phyloP scores from a whole-genome alignment of 139 green algal genomes.

The Haematococcus sp. region DNA sequence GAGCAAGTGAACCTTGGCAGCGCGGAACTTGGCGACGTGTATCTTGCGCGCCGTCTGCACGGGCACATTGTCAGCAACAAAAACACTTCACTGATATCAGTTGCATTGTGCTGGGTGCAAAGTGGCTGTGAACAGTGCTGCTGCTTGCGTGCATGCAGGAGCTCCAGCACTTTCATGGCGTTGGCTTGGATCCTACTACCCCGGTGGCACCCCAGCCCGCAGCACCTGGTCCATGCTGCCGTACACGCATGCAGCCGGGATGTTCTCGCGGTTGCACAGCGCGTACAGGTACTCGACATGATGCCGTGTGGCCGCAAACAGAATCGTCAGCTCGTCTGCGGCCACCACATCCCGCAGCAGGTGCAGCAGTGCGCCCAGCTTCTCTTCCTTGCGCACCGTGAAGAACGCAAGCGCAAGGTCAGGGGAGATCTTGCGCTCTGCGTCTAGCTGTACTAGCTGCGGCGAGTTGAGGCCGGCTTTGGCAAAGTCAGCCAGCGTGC shows the following conservation, averaged over 20 bases:
- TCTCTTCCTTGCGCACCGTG: conserved; percentile 81
- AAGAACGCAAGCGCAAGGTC: conserved; percentile 85
- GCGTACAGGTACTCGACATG: conserved; percentile 90
- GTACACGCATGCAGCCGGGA: conserved; percentile 76
- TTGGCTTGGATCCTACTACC: no score
- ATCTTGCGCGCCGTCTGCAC: conserved; percentile 92
- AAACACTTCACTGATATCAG: not conserved
- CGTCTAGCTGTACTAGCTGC: conserved; percentile 91
- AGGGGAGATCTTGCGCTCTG: conserved; percentile 83
- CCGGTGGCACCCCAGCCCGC: no score
- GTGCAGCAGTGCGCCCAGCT: conserved; percentile 85
- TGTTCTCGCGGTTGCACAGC: conserved; percentile 71
- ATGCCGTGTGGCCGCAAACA: conserved; percentile 91
- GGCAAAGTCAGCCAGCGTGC: conserved; percentile 92
- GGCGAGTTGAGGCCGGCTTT: conserved; percentile 76
- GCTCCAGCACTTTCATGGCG: no score
- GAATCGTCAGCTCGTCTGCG: conserved; percentile 68
- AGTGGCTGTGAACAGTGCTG: no score
- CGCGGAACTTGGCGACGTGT: conserved; percentile 88
- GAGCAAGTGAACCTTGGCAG: conserved; percentile 59
- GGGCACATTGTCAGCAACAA: not conserved
- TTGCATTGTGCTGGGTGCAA: not conserved
- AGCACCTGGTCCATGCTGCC: conserved; percentile 94
- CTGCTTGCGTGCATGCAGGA: no score
- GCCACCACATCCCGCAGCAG: conserved; percentile 79